Evolutionary conservation across 2,329 filamentous ascomycete species (phyloP), one percentile per base, ranked within the genome.

Genomic region (Tolypocladium amazonense): DNA sequence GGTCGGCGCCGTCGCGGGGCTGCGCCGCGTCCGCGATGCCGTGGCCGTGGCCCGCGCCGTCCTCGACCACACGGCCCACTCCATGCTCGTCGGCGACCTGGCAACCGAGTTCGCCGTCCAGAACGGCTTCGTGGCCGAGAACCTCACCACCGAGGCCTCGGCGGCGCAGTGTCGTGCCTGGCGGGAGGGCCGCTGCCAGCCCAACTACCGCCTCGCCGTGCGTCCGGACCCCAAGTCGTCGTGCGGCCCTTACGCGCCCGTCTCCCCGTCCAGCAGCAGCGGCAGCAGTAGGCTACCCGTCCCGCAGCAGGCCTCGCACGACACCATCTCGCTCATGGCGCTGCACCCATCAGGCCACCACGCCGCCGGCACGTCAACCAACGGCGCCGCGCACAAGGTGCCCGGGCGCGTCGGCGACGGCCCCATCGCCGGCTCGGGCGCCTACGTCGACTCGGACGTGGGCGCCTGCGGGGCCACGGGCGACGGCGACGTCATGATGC

Each of bases 401-500:
- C 81, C 81, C 1, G 81, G 81, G 0, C 76, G 81, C 23, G 81
- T 83, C 0, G 81, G 81, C 20, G 81, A 84, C 58, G 81, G 79
- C 0, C 81, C 81, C 4, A 82, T 83, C 57, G 72, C 75, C 0
- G 81, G 81, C 1, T 81, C 78, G 58, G 81, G 81, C 2, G 80
- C 79, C 1, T 84, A 84, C 63, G 81, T 80, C 3, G 81, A 84
- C 62, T 72, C 72, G 5, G 79, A 81, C 3, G 76, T 81, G 1
- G 81, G 81, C 1, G 81, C 77, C 0, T 84, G 81, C 63, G 81
- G 81, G 9, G 80, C 81, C 2, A 83, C 81, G 0, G 81, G 81
- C 1, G 81, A 84, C 58, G 81, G 81, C 0, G 81, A 84, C 64
- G 69, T 83, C 61, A 82, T 83, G 80, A 80, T 82, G 76, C 75